Evolutionary conservation across 495 filamentous ascomycete genomes (phyloP).

Genomic region (Talaromyces liani): DNA sequence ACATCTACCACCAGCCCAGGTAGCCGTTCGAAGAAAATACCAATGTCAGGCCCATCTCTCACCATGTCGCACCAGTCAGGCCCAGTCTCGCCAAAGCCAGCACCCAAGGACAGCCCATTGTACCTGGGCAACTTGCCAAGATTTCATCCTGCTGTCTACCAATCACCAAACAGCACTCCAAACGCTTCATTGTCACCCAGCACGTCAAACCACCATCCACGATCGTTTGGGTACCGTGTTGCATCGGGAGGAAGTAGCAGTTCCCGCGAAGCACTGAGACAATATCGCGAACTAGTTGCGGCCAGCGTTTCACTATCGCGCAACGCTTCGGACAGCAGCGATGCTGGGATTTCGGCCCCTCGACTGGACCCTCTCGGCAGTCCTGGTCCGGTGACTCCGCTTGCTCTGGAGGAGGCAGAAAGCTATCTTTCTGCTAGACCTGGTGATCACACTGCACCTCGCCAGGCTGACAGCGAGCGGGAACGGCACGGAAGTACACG

Average conservation of each 20-base stretch:
- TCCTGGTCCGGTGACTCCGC: slow-evolving; percentile 70
- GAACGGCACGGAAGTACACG: slow-evolving; percentile 10
- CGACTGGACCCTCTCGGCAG: slow-evolving; percentile 61
- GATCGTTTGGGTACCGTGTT: slow-evolving; percentile 22
- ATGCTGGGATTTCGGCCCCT: slow-evolving; percentile 50
- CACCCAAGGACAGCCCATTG: slow-evolving; percentile 26
- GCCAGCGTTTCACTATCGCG: slow-evolving; percentile 18
- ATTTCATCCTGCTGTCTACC: slow-evolving; percentile 44
- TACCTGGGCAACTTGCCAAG: slow-evolving; percentile 37
- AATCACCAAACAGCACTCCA: slow-evolving; percentile 19
- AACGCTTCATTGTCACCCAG: slow-evolving; percentile 5
- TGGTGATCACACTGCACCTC: slow-evolving; percentile 1
- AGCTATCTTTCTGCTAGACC: slow-evolving; percentile 45
- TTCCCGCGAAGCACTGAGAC: slow-evolving; percentile 30
- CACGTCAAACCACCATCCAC: slow-evolving; percentile 8
- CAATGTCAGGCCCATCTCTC: slow-evolving; percentile 19
- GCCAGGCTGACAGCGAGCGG: slow-evolving; percentile 27
- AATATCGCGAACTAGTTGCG: slow-evolving; percentile 29
- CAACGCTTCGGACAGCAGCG: slow-evolving; percentile 21
- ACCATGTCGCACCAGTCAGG: slow-evolving; percentile 29
- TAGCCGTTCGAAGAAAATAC: background rate
- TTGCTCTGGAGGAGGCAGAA: slow-evolving; percentile 55
- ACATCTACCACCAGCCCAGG: slow-evolving; percentile 6
- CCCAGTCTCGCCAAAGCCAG: slow-evolving; percentile 28
- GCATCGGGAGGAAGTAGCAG: slow-evolving; percentile 15